Conservation (phyloP, 768 basidiomycete species). For the Russula vinacea region DNA sequence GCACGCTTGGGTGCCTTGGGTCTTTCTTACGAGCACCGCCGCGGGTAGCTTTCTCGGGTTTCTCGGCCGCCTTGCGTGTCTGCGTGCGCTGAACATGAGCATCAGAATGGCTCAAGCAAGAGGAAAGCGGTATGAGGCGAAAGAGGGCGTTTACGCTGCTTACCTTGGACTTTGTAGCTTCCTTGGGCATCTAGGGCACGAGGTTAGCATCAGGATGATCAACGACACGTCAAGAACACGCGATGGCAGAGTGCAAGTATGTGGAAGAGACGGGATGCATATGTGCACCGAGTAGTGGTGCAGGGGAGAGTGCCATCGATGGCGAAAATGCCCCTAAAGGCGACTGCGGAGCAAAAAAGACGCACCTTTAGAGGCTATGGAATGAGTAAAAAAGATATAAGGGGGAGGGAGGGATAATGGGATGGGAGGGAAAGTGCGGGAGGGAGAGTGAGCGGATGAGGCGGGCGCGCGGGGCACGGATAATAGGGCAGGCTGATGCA, state of each 20-base stretch:
- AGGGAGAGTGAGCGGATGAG: slow-evolving; percentile 20
- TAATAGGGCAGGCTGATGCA: slow-evolving; percentile 19
- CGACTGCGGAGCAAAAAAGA: neutral
- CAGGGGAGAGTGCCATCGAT: slow-evolving; percentile 20
- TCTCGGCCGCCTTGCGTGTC: slow-evolving; percentile 71
- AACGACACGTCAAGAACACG: slow-evolving; percentile 42
- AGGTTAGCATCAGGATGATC: slow-evolving; percentile 38
- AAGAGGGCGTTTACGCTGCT: slow-evolving; percentile 35
- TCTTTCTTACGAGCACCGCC: slow-evolving; percentile 67
- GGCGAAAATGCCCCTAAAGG: neutral
- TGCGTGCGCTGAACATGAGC: slow-evolving; percentile 35
- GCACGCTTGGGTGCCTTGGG: slow-evolving; percentile 86
- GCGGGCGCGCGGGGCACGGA: slow-evolving; percentile 25
- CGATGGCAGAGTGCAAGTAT: slow-evolving; percentile 29
- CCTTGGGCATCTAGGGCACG: slow-evolving; percentile 71
- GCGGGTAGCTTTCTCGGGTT: slow-evolving; percentile 54
- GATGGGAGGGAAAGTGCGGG: slow-evolving; percentile 17
- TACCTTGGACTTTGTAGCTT: slow-evolving; percentile 66
- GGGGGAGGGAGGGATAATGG: slow-evolving; percentile 6
- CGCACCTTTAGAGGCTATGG: slow-evolving; percentile 19
- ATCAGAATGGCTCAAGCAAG: slow-evolving; percentile 5
- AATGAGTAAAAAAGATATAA: neutral
- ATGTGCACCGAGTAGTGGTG: neutral
- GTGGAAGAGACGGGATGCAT: slow-evolving; percentile 11
- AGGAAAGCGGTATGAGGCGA: slow-evolving; percentile 22